phyloP scores from a whole-genome alignment of 2,329 filamentous ascomycete species.

The Penicillium oxalicum region DNA sequence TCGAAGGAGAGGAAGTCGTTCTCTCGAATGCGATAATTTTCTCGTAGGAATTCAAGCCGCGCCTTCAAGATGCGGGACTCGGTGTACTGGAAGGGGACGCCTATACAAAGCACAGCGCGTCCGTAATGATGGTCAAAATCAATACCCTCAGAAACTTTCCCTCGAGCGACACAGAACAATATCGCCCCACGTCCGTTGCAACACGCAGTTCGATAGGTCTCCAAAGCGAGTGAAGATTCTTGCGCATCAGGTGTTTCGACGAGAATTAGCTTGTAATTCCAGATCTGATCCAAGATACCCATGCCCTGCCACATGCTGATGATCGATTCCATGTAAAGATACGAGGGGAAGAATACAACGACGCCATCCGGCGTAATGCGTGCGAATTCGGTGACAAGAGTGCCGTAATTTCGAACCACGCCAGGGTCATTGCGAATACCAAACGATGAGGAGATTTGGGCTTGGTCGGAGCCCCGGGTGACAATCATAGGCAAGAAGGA shows the following conservation, averaged over 20 bases:
- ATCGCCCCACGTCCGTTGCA: slow-evolving; percentile 94
- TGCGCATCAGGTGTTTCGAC: slow-evolving; percentile 97
- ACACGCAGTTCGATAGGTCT: slow-evolving; percentile 95
- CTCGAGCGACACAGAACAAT: slow-evolving; percentile 87
- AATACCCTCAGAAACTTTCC: slow-evolving; percentile 95
- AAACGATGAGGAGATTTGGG: slow-evolving; percentile 86
- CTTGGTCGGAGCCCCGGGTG: slow-evolving; percentile 89
- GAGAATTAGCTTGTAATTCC: slow-evolving; percentile 97
- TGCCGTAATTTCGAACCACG: slow-evolving; percentile 96
- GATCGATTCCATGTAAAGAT: slow-evolving; percentile 98
- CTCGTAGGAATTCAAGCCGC: slow-evolving; percentile 87
- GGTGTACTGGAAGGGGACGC: slow-evolving; percentile 97
- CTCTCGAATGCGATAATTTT: slow-evolving; percentile 93
- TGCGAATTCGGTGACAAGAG: slow-evolving; percentile 86
- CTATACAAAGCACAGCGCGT: slow-evolving; percentile 89
- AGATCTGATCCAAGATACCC: slow-evolving; percentile 94
- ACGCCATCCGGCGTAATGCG: slow-evolving; percentile 94
- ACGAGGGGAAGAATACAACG: slow-evolving; percentile 98
- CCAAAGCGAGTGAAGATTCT: slow-evolving; percentile 88
- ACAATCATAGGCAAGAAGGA: slow-evolving; percentile 99
- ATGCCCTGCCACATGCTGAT: slow-evolving; percentile 99
- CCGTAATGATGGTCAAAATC: slow-evolving; percentile 99
- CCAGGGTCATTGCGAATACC: slow-evolving; percentile 92
- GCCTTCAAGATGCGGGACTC: slow-evolving; percentile 96
- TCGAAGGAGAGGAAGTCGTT: slow-evolving; percentile 98